Base-by-base conservation (phyloP, 169 alveolate species). In the Plasmodium cynomolgi region DNA sequence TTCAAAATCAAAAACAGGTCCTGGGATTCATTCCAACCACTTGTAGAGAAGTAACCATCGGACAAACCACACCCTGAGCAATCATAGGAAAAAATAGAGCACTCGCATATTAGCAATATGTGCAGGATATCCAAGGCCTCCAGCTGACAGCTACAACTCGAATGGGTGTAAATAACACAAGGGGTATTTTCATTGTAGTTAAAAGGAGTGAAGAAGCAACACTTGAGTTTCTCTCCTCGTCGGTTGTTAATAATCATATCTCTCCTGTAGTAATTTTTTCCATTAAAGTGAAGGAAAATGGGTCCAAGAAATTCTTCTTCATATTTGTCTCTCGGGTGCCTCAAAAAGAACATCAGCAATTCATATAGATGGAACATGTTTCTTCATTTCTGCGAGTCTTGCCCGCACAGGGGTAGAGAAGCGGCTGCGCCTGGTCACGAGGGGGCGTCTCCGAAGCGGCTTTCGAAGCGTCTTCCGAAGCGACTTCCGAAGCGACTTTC, bases 41-140 rank as follows among this genome's bases (percentile, higher is more conserved):
- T 79, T 2, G 94, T 90, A 13, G 94, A 90, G 50, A 79, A 90
- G 37, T 58, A 80, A 20, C 94, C 94, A 34, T 90, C 94, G 2
- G 94, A 90, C 9, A 90, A 80, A 0, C 94, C 94, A 90, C 94
- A 90, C 33, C 94, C 94, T 3, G 94, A 75, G 72, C 94, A 90
- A 15, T 90, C 94, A 90, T 62, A 90, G 15, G 94, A 90, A 90
- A 90, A 90, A 80, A 90, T 41, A 8, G 94, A 90, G 2, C 94
- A 90, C 31, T 90, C 94, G 34, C 94, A 90, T 26, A 79, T 20
- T 4, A 90, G 47, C 20, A 90, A 74, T 34, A 90, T 90, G 41
- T 90, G 94, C 8, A 90, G 71, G 44, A 90, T 80, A 39, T 90
- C 94, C 73, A 90, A 62, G 20, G 47, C 90, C 73, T 90, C 94